phyloP scores from a whole-genome alignment of 805 yeast genomes.

The Spathaspora passalidarum region DNA sequence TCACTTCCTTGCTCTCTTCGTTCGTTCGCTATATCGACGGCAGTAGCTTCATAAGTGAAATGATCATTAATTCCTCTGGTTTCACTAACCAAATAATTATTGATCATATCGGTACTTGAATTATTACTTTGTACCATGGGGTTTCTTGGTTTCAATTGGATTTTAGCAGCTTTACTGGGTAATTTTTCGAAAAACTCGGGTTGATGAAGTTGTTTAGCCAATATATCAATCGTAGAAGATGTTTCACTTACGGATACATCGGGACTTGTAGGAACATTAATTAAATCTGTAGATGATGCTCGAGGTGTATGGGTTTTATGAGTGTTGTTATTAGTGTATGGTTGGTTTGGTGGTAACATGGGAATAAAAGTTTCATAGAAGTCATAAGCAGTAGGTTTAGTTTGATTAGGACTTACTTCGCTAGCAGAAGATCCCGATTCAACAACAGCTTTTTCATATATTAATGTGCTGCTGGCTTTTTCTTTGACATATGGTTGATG shows the following conservation, averaged over 20 bases:
- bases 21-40: slow-evolving; percentile 3
- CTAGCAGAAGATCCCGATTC: slow-evolving; percentile 7
- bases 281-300: slow-evolving; percentile 6
- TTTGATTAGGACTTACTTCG: slow-evolving; percentile 1
- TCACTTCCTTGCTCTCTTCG: too few relatives aligned
- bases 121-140: slow-evolving; percentile 13
- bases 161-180: slow-evolving; percentile 32
- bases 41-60: slow-evolving; percentile 22
- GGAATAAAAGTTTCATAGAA: slow-evolving; percentile 44
- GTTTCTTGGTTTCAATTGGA: slow-evolving; percentile 16
- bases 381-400: slow-evolving; percentile 25
- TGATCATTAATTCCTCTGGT: slow-evolving; percentile 30
- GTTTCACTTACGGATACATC: background rate
- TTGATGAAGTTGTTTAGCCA: slow-evolving; percentile 37
- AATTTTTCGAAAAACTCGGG: slow-evolving; percentile 37
- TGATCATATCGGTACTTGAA: slow-evolving; percentile 25
- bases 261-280: slow-evolving; percentile 2
- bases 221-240: slow-evolving; percentile 21
- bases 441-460: slow-evolving; percentile 2
- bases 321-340: background rate
- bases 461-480: background rate
- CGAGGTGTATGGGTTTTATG: slow-evolving; percentile 1
- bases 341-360: slow-evolving; percentile 21
- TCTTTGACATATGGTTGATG: slow-evolving; percentile 17
- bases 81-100: slow-evolving; percentile 11